Evolutionary conservation across 441 rosid genomes (phyloP), one percentile per base, ranked within the genome.

Genomic region (Aleurites moluccanus): DNA sequence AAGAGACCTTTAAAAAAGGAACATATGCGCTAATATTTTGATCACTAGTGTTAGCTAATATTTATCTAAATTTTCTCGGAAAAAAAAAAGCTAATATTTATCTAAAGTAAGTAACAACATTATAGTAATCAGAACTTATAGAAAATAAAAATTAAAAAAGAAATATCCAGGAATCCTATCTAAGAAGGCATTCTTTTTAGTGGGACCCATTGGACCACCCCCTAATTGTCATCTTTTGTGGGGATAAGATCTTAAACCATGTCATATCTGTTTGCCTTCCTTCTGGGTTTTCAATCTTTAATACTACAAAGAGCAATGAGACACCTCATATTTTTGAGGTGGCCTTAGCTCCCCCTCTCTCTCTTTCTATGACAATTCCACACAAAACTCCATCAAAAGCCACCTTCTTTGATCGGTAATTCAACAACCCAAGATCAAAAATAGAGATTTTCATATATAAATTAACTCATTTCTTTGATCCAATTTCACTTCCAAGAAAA

Each of bases 201-300:
- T 81, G 82, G 90, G 85, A 15, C 87, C 86, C 80, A 4, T 3
- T 20, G 79, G 86, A 66, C 86, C 83, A 57, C 33, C 61, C 45
- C 73, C 18, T 9, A 11, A 49, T 77, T 82, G 86, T 74, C 88
- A 62, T 49, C 66, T 74, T 73, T 73, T 9, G 14, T 8, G n/a
- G 74, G 76, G 89, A 84, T 85, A 81, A 82, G 86, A 77, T 35
- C 76, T 7, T 40, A 7, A 18, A 33, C 30, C 63, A 18, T 30
- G 2, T 61, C 61, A n/a, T n/a, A n/a, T n/a, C 15, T 63, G 28
- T 52, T 40, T 38, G 27, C 21, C 55, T 30, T 44, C 50, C 55
- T 25, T 2, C 68, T 55, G 70, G 73, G 64, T 64, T 38, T 16
- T 70, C 70, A 57, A 44, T 35, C 63, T 75, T 57, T 10, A 6